Conservation (phyloP, 2,329 filamentous ascomycete genomes). For the Metarhizium album region DNA sequence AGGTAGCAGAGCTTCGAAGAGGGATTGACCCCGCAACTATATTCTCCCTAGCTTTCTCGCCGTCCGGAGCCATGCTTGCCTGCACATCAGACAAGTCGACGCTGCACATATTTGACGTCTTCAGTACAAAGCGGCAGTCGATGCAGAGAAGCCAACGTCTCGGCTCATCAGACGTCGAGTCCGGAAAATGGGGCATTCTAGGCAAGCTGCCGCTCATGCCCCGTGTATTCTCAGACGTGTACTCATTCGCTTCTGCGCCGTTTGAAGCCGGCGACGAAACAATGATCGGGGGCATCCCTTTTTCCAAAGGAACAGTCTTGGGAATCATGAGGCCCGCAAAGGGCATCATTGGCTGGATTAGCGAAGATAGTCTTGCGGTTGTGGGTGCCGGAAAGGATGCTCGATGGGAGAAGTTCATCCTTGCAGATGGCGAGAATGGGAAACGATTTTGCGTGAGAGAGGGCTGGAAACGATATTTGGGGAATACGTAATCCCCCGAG, state of each 20-base stretch:
- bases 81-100: conserved; percentile 96
- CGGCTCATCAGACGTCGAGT: conserved; percentile 23
- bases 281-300: conserved; percentile 31
- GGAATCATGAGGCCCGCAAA: conserved; percentile 56
- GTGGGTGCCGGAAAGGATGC: conserved; percentile 71
- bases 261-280: conserved; percentile 78
- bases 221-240: conserved; percentile 77
- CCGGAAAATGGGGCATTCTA: conserved; percentile 76
- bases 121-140: conserved; percentile 37
- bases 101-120: conserved; percentile 85
- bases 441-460: conserved; percentile 56
- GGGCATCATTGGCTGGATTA: conserved; percentile 76
- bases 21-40: conserved; percentile 83
- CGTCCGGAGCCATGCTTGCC: conserved; percentile 67
- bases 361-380: conserved; percentile 62
- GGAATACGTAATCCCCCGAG: conserved; percentile 20
- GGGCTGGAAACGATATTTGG: conserved; percentile 73
- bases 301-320: conserved; percentile 34
- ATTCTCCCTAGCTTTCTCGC: conserved; percentile 81
- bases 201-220: conserved; percentile 78
- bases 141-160: conserved; percentile 21
- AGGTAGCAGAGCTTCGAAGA: conserved; percentile 72
- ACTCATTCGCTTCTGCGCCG: conserved; percentile 69
- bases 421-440: conserved; percentile 59
- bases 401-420: conserved; percentile 77